These are phyloP conservation scores for Nothophytophthora sp. DNA, from an alignment of 352 stramenopile genomes.

Conservation along the genomic window DNA sequence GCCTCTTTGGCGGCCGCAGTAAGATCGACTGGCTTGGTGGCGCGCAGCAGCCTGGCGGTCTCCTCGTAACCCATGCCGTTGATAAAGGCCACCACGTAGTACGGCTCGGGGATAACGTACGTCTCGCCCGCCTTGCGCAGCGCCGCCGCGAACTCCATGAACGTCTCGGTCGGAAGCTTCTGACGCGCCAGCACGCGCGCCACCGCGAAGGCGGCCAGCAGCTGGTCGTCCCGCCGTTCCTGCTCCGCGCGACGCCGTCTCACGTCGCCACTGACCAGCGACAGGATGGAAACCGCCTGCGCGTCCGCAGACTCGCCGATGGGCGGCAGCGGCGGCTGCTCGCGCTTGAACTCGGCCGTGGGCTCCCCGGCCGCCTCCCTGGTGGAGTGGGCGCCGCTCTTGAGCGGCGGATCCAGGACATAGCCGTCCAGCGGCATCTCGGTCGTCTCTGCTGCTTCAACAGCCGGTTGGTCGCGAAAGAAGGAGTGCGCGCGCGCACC, in stretches of 20 bases:
- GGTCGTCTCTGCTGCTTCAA: too few species aligned
- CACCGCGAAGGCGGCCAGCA: conserved; percentile 22
- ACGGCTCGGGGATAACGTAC: conserved; percentile 21
- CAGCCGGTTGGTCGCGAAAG: too few species aligned
- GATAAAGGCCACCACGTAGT: conserved; percentile 29
- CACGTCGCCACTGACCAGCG: background rate
- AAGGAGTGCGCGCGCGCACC: too few species aligned
- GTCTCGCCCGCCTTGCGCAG: conserved; percentile 14
- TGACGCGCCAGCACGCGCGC: conserved; percentile 14
- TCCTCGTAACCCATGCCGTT: conserved; percentile 20
- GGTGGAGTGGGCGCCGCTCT: too few species aligned
- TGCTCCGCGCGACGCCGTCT: background rate
- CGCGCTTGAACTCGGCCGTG: conserved; percentile 19
- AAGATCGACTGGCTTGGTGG: conserved; percentile 21
- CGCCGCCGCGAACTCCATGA: conserved; percentile 25
- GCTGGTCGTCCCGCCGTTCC: conserved; percentile 13
- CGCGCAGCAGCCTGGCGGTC: conserved; percentile 10
- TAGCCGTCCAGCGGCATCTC: conserved; percentile 22
- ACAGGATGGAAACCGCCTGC: too few species aligned
- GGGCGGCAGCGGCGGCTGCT: conserved; percentile 1
- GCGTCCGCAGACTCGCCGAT: too few species aligned
- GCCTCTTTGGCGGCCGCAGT: conserved; percentile 20
- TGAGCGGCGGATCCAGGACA: too few species aligned
- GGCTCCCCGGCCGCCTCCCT: conserved; percentile 10
- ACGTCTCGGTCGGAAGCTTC: conserved; percentile 23